Base-by-base conservation (phyloP, 2,329 filamentous ascomycete genomes). In the Penicillium psychrosexuale region DNA sequence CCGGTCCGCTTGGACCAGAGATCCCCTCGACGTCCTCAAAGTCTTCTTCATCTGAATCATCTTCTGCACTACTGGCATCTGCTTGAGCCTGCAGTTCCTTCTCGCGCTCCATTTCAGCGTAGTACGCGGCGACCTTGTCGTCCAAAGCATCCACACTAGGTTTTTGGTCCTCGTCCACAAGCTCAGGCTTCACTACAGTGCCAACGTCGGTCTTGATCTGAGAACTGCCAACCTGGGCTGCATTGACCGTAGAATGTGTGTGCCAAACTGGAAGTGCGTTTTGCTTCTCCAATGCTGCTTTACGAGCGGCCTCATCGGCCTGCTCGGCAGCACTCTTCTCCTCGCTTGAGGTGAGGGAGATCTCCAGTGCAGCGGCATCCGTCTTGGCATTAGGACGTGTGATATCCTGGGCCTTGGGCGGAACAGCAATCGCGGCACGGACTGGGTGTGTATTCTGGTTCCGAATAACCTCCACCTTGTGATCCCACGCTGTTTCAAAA, bases 201-300 rank as follows among this genome's bases (percentile, higher is more conserved):
- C 72, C 73, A 1, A 61, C 44, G 19, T 72, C 72, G 13, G 59
- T 61, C 58, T 74, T 74, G 46, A 63, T 37, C 24, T 63, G 58
- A 12, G 64, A 62, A 28, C 62, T 47, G 30, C 63, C 67, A 36
- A 60, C 57, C 19, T 66, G 62, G 5, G 53, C 57, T 3, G 66
- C 66, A 36, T 73, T 71, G 31, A 80, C 77, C 0, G 78, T 80
- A 38, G 77, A 79, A 47, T 78, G 75, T 8, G 78, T 81, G 59
- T 81, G 77, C 80, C 80, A 82, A 15, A 78, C 76, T 0, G 80
- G 80, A 9, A 82, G 69, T 5, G 75, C 75, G 47, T 82, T 82
- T 61, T 81, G 78, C 55, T 79, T 78, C 56, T 79, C 78, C 40
- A 80, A 65, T 2, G 73, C 75, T 3, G 77, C 75, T 60, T 78